These are phyloP conservation scores for Mikania micrantha DNA, from an alignment of 129 eudicot species.

Conservation along the genomic window DNA sequence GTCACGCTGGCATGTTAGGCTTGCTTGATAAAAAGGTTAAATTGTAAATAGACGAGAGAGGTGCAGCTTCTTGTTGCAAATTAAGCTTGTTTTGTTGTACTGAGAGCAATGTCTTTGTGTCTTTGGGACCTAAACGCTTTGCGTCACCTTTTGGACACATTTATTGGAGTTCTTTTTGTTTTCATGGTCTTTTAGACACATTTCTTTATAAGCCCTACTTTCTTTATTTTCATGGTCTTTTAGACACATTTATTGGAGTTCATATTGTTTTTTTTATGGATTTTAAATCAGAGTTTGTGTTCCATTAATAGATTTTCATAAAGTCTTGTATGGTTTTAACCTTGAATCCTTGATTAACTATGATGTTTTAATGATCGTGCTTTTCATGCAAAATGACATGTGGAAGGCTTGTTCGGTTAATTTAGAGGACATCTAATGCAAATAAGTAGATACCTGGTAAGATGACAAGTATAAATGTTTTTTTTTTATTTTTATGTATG, in stretches of 20 bases:
- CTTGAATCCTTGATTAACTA: not conserved
- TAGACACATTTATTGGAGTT: not conserved
- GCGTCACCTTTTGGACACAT: no score
- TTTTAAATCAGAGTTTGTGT: not conserved
- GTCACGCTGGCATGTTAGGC: no score
- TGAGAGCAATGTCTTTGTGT: no score
- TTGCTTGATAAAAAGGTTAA: no score
- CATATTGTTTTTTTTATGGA: not conserved
- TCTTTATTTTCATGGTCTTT: not conserved
- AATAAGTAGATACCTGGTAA: slow-evolving; percentile 43
- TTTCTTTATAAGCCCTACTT: not conserved
- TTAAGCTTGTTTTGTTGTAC: no score
- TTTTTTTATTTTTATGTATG: not conserved
- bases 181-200: not conserved
- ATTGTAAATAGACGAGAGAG: no score
- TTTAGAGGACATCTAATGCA: slow-evolving; percentile 55
- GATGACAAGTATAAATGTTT: not conserved
- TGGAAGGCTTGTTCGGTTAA: slow-evolving; percentile 53
- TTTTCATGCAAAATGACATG: slow-evolving; percentile 40
- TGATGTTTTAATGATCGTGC: not conserved
- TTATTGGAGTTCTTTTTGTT: no score
- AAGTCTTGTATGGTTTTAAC: not conserved
- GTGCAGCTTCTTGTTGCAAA: no score
- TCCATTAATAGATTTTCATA: not conserved
- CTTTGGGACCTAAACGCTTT: no score